phyloP scores from a whole-genome alignment of 179 eudicot species.

The Sideroxylon spinosum region DNA sequence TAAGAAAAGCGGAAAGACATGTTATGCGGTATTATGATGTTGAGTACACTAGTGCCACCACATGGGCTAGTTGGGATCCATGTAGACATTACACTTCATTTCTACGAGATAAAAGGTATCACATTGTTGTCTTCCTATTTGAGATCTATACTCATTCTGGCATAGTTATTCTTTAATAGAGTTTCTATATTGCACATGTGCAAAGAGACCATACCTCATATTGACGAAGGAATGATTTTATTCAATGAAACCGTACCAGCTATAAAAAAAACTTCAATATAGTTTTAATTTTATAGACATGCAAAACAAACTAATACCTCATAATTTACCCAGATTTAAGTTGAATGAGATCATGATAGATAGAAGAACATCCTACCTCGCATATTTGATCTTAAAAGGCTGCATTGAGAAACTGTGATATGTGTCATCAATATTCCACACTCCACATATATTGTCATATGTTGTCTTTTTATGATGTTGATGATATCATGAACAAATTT shows the following conservation, averaged over 20 bases:
- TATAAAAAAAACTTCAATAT: too few relatives aligned
- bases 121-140: conserved; percentile 9
- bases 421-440: conserved; percentile 92
- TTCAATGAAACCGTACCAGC: too few relatives aligned
- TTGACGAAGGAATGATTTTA: too few relatives aligned
- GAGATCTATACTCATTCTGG: background rate
- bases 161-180: too few relatives aligned
- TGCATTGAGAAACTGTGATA: conserved; percentile 90
- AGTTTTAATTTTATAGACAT: background rate
- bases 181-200: background rate
- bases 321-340: conserved; percentile 51
- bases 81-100: background rate
- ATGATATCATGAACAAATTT: too few relatives aligned
- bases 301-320: conserved; percentile 47
- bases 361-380: conserved; percentile 88
- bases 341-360: conserved; percentile 89
- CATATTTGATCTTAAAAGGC: conserved; percentile 95
- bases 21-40: too few relatives aligned
- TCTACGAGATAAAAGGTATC: background rate
- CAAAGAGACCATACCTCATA: conserved; percentile 37
- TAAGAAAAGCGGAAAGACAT: too few relatives aligned
- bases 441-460: conserved; percentile 70
- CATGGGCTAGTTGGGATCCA: background rate
- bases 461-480: too few relatives aligned
- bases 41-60: background rate